Base-by-base conservation (phyloP, 2,329 filamentous ascomycete genomes). In the Botrytis cinerea region DNA sequence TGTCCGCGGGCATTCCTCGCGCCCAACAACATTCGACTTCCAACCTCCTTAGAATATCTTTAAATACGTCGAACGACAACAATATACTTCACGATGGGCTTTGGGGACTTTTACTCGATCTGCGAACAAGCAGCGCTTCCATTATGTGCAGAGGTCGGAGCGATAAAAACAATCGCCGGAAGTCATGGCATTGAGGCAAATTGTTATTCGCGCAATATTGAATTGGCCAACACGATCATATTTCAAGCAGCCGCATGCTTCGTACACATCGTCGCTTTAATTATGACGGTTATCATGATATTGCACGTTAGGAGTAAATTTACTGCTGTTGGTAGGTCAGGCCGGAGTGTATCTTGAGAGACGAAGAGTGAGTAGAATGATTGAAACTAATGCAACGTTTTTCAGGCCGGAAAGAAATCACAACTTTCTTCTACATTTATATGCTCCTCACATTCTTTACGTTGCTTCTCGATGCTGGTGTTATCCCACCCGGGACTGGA, bases 281-380 rank as follows among this genome's bases (percentile, higher is more conserved):
- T 91, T 78, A 98, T 99, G 95, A 97, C 94, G 6, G 92, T 95
- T 14, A 92, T 97, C 80, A 99, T 99, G 96, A 94, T 99, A 75
- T 87, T 99, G 76, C 96, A 99, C 83, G 93, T 99, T 76, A 90
- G 96, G 79, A 95, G 93, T 79, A 99, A 99, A 84, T 99, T 99
- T 83, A 99, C 96, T 35, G 96, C 96, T 80, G 96, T 99, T 79
- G 95, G 93, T 95, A 88, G 74, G 92, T 83, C 73, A 43, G 20
- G 35, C 45, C n/a, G 32, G 32, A 25, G 32, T 62, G 40, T 35
- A 51, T 61, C 62, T 60, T 45, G 20, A 35, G 20, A 35, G 60
- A 43, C 68, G 46, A 28, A 25, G 22, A n/a, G 60, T 35, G 57
- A 45, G 14, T 46, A 70, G 71, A 71, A 60, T 64, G 46, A 67